Conservation (phyloP, 495 filamentous ascomycete genomes). For the Podospora comata region DNA sequence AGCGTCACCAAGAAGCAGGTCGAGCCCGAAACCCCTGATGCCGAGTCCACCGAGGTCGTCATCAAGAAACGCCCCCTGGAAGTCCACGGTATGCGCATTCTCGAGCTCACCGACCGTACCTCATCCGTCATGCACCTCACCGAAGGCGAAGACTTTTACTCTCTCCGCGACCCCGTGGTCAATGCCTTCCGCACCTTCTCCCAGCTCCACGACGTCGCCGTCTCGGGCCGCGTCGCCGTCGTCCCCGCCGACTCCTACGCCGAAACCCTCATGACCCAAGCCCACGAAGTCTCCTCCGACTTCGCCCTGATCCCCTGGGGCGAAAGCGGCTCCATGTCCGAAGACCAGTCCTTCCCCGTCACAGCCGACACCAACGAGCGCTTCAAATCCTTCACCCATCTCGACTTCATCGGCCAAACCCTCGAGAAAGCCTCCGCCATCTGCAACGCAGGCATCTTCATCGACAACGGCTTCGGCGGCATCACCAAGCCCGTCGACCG, state of each 20-base stretch:
- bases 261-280: slow-evolving; percentile 65
- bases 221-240: slow-evolving; percentile 75
- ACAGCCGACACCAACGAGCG: slow-evolving; percentile 43
- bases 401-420: slow-evolving; percentile 63
- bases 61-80: slow-evolving; percentile 57
- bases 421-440: slow-evolving; percentile 50
- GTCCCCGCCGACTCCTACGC: slow-evolving; percentile 75
- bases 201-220: slow-evolving; percentile 76
- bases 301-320: slow-evolving; percentile 90
- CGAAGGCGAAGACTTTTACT: slow-evolving; percentile 68
- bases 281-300: slow-evolving; percentile 66
- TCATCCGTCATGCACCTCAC: slow-evolving; percentile 95
- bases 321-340: slow-evolving; percentile 70
- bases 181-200: slow-evolving; percentile 90
- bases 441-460: slow-evolving; percentile 75
- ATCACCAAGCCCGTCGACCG: slow-evolving; percentile 35
- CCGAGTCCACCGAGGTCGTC: slow-evolving; percentile 15
- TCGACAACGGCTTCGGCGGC: slow-evolving; percentile 70
- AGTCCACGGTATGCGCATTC: slow-evolving; percentile 79
- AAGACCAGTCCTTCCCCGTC: slow-evolving; percentile 50
- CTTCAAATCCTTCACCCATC: slow-evolving; percentile 53
- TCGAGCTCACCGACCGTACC: slow-evolving; percentile 88
- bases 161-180: slow-evolving; percentile 77
- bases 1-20: slow-evolving; percentile 8
- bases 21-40: slow-evolving; percentile 29